Evolutionary conservation across 176 grass and related monocot genomes (phyloP).

Genomic region (Secale cereale): DNA sequence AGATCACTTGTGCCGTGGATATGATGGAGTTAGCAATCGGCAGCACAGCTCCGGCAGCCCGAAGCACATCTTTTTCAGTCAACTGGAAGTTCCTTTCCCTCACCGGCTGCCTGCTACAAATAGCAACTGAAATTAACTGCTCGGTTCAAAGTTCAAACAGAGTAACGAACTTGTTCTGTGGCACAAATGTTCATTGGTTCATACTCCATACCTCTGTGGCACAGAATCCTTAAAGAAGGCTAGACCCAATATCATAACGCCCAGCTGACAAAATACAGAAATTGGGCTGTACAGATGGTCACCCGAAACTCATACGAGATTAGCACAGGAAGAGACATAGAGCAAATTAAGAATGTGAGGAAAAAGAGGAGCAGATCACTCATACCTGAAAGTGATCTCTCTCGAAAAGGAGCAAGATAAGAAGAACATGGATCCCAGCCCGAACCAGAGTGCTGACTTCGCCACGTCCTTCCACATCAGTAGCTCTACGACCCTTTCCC

Average conservation of each 20-base stretch:
- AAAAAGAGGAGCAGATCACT: not conserved
- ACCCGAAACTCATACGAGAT: not conserved
- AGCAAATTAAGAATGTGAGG: not conserved
- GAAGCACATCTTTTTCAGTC: conserved; percentile 72
- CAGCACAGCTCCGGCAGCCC: conserved; percentile 40
- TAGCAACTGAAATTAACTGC: conserved; percentile 9
- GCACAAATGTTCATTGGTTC: not conserved
- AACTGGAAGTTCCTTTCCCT: conserved; percentile 48
- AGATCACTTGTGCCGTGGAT: conserved; percentile 62
- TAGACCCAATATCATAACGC: conserved; percentile 65
- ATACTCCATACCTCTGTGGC: conserved; percentile 45
- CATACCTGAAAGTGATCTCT: conserved; percentile 71
- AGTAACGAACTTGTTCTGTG: not conserved
- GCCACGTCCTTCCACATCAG: conserved; percentile 90
- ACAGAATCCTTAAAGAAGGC: conserved; percentile 78
- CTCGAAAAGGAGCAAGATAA: conserved; percentile 74
- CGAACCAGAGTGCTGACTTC: conserved; percentile 88
- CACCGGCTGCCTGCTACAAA: conserved; percentile 47
- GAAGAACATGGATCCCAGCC: conserved; percentile 69
- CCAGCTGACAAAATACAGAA: conserved; percentile 60
- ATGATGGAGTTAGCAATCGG: conserved; percentile 64
- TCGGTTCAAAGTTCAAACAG: not conserved
- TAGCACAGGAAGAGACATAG: not conserved
- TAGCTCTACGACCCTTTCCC: conserved; percentile 54
- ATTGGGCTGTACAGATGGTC: conserved; percentile 52